phyloP scores from a whole-genome alignment of 768 basidiomycete genomes.

The Fistulinella prunicolor region DNA sequence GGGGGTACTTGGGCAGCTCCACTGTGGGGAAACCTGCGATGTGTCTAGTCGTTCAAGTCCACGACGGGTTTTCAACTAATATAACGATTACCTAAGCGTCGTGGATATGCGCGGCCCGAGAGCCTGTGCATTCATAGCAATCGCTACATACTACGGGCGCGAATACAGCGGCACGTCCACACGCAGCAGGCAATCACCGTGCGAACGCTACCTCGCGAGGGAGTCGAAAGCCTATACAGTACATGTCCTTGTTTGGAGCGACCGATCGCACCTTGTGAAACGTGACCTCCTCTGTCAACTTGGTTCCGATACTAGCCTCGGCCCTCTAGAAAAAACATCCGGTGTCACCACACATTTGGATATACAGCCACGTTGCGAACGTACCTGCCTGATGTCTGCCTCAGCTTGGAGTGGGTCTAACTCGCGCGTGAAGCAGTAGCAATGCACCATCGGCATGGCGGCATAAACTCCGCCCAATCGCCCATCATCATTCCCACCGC shows the following conservation, averaged over 20 bases:
- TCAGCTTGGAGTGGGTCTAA: conserved; percentile 63
- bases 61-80: conserved; percentile 5
- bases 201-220: conserved; percentile 44
- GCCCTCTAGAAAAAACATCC: conserved; percentile 60
- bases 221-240: conserved; percentile 86
- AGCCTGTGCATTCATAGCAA: too few species aligned
- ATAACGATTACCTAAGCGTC: conserved; percentile 28
- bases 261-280: conserved; percentile 87
- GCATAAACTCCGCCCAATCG: conserved; percentile 46
- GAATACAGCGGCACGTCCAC: not conserved
- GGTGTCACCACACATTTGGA: conserved; percentile 10
- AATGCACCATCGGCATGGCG: conserved; percentile 87
- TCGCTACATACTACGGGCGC: conserved; percentile 2
- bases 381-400: conserved; percentile 76
- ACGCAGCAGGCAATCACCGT: conserved; percentile 5
- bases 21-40: conserved; percentile 5
- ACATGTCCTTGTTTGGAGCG: conserved; percentile 97
- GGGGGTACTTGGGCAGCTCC: conserved; percentile 18
- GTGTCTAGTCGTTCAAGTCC: conserved; percentile 10
- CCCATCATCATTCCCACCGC: conserved; percentile 32
- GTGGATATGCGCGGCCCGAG: conserved; percentile 18
- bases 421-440: conserved; percentile 94
- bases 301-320: conserved; percentile 57
- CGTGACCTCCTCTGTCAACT: conserved; percentile 46
- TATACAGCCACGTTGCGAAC: conserved; percentile 26